A percentile compares a stretch with the other conserved stretches of the same genome.
Evolutionary conservation across 257 asterid genomes (phyloP).

Genomic region (Ballota nigra): DNA sequence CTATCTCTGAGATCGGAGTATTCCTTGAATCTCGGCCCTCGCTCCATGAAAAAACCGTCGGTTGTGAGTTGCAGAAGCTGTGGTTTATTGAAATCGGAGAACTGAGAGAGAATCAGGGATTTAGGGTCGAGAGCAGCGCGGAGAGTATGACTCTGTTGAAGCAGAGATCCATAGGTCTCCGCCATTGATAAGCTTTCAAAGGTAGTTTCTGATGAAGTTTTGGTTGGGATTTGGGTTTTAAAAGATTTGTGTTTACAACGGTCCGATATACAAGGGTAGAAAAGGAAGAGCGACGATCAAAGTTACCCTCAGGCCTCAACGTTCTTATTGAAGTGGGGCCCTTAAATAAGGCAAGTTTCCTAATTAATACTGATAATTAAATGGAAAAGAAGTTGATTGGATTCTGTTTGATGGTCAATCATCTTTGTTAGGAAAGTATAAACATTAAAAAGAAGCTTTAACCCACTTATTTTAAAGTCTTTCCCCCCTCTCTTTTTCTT

Average conservation of each 20-base stretch:
- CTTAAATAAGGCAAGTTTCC: background rate
- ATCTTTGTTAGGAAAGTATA: background rate
- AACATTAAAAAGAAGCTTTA: slow-evolving; percentile 12
- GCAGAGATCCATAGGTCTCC: slow-evolving; percentile 42
- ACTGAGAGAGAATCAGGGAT: slow-evolving; percentile 59
- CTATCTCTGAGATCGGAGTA: slow-evolving; percentile 79
- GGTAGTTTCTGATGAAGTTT: too few species aligned
- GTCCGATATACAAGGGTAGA: slow-evolving; percentile 49
- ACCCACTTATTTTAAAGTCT: background rate
- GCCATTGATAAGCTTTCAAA: too few species aligned
- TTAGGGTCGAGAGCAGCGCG: slow-evolving; percentile 56
- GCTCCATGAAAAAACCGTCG: slow-evolving; percentile 47
- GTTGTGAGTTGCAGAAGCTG: slow-evolving; percentile 54
- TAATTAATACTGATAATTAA: background rate
- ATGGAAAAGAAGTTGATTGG: slow-evolving; percentile 10
- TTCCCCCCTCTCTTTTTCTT: background rate
- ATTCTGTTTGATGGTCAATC: slow-evolving; percentile 24
- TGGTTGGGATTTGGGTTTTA: background rate
- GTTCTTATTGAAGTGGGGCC: slow-evolving; percentile 61
- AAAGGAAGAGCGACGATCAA: slow-evolving; percentile 1
- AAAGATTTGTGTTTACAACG: slow-evolving; percentile 51
- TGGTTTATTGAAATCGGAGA: slow-evolving; percentile 48
- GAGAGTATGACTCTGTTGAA: slow-evolving; percentile 28
- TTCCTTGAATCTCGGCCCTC: slow-evolving; percentile 78
- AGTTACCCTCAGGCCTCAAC: slow-evolving; percentile 34